These are phyloP conservation scores for Anastatica hierochuntica DNA, from an alignment of 345 rosid species.

Conservation along the genomic window DNA sequence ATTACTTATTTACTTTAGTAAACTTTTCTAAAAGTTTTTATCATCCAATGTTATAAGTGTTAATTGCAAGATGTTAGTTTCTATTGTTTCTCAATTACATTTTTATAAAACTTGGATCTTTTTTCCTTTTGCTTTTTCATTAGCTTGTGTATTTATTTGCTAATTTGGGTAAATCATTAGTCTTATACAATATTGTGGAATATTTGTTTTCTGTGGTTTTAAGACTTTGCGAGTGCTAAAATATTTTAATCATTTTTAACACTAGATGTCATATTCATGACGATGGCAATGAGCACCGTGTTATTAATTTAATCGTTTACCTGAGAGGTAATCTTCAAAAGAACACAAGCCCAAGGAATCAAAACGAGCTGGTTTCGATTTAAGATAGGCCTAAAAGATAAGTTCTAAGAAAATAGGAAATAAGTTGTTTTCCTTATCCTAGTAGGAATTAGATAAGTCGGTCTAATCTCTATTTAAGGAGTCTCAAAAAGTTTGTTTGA, in stretches of 20 bases:
- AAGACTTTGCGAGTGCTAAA: slow-evolving; percentile 10
- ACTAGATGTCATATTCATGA: slow-evolving; percentile 9
- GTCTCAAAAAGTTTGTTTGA: too few relatives aligned
- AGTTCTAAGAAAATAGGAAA: too few relatives aligned
- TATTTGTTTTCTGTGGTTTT: neutral
- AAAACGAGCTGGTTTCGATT: too few relatives aligned
- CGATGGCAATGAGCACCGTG: neutral
- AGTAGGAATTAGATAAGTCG: too few relatives aligned
- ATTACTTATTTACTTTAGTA: neutral
- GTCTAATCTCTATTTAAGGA: too few relatives aligned
- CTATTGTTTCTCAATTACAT: neutral
- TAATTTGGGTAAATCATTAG: neutral
- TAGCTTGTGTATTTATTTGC: neutral
- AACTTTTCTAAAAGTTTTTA: slow-evolving; percentile 11
- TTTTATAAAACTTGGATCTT: too few relatives aligned
- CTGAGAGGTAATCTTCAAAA: too few relatives aligned
- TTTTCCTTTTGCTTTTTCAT: neutral
- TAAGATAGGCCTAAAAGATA: too few relatives aligned
- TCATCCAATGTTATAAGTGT: neutral
- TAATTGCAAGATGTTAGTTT: neutral
- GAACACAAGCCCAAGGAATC: too few relatives aligned
- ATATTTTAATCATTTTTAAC: neutral
- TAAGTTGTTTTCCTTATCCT: too few relatives aligned
- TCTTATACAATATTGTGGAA: neutral
- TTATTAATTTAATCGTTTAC: too few relatives aligned